Evolutionary conservation across 345 rosid genomes (phyloP).

Genomic region (Carallia pectinifolia): DNA sequence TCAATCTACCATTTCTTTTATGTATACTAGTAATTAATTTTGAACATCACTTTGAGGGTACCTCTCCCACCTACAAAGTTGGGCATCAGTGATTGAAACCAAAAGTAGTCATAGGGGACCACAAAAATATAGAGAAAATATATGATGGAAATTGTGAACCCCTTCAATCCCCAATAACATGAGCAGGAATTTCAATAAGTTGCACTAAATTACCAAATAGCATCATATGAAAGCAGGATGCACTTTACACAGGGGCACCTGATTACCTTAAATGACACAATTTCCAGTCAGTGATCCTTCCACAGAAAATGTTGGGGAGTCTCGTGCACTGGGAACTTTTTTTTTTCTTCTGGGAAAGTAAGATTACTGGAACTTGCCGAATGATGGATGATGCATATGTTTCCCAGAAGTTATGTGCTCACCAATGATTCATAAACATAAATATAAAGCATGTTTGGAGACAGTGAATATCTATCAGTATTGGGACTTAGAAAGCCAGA

Average conservation of each 20-base stretch:
- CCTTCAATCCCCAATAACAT: no score
- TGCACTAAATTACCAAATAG: neutral
- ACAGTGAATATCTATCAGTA: constrained; percentile 20
- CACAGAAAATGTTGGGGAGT: no score
- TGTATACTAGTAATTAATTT: no score
- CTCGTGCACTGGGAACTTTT: no score
- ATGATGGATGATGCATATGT: neutral
- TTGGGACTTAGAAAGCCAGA: constrained; percentile 48
- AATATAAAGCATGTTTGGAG: neutral
- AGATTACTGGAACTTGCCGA: neutral
- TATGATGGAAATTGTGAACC: no score
- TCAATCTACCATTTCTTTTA: no score
- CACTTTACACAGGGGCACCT: constrained; percentile 6
- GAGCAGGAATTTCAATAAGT: neutral
- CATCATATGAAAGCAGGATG: neutral
- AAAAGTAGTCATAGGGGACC: no score
- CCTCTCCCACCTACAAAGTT: no score
- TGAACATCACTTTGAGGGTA: no score
- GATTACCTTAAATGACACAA: neutral
- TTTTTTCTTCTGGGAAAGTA: neutral
- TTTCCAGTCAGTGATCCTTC: neutral
- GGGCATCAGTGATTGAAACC: no score
- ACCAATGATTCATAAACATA: neutral
- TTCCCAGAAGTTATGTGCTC: constrained; percentile 8
- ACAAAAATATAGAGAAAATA: no score